These are phyloP conservation scores for Corrigiola litoralis DNA, from an alignment of 179 eudicot species.

Conservation along the genomic window DNA sequence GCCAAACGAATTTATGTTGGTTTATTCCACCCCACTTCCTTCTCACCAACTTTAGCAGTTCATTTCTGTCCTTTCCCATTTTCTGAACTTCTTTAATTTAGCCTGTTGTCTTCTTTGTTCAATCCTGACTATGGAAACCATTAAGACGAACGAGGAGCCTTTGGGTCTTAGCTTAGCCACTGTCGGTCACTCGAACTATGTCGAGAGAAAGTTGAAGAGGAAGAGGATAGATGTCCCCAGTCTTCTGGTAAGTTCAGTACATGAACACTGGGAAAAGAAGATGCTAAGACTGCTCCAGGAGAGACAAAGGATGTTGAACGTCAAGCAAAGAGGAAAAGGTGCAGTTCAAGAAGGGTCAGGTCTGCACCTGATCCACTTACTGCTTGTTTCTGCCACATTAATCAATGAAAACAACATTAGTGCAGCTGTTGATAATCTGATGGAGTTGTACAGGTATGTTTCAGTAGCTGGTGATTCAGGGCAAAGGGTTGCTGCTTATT, in stretches of 20 bases:
- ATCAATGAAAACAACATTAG: constrained; percentile 39
- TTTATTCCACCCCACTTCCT: constrained; percentile 33
- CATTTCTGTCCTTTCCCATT: constrained; percentile 7
- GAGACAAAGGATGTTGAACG: constrained; percentile 43
- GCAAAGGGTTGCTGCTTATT: constrained; percentile 68
- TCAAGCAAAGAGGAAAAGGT: constrained; percentile 15
- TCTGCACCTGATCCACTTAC: constrained; percentile 52
- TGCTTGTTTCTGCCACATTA: constrained; percentile 56
- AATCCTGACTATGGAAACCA: constrained; percentile 21
- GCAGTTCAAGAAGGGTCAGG: constrained; percentile 36
- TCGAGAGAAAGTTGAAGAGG: constrained; percentile 31
- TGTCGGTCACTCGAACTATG: constrained; percentile 23
- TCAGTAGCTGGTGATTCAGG: constrained; percentile 52
- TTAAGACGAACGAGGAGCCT: constrained; percentile 38
- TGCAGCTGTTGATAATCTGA: constrained; percentile 43
- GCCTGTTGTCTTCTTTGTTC: constrained; percentile 2
- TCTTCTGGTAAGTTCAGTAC: constrained; percentile 10
- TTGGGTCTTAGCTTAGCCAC: constrained; percentile 49
- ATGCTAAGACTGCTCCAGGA: constrained; percentile 40
- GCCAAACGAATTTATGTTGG: constrained; percentile 19
- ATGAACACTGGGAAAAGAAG: constrained; percentile 38
- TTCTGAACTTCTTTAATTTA: constrained; percentile 11
- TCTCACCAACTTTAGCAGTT: constrained; percentile 14
- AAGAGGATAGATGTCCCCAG: constrained; percentile 19
- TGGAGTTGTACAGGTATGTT: constrained; percentile 45